Conservation (phyloP, 1,284 basidiomycete species). For the Exsudoporus floridanus region DNA sequence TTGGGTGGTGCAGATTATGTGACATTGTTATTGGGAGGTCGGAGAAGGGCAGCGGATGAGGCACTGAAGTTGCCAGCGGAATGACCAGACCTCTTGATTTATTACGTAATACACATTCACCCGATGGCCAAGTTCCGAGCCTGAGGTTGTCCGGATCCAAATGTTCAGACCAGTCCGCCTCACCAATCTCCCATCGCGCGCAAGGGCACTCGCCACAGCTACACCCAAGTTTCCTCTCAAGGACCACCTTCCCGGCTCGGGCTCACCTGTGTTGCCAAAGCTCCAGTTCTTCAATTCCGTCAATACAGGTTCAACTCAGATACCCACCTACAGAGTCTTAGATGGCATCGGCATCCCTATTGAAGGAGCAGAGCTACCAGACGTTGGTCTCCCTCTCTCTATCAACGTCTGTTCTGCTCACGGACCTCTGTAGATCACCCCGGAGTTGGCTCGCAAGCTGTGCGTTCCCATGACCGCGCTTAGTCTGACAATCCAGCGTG, state of each 20-base stretch:
- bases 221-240: constrained; percentile 26
- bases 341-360: constrained; percentile 74
- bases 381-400: constrained; percentile 46
- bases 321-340: constrained; percentile 81
- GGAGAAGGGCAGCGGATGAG: constrained; percentile 61
- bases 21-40: constrained; percentile 64
- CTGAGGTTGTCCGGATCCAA: background rate
- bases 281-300: constrained; percentile 79
- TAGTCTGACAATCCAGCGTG: background rate
- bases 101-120: constrained; percentile 15
- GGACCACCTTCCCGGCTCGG: constrained; percentile 55
- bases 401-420: constrained; percentile 5
- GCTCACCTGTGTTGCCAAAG: constrained; percentile 64
- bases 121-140: constrained; percentile 23
- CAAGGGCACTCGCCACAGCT: constrained; percentile 24
- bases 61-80: constrained; percentile 54
- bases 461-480: constrained; percentile 36
- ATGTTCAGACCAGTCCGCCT: constrained; percentile 16
- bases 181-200: constrained; percentile 1
- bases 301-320: constrained; percentile 54
- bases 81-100: background rate
- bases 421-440: constrained; percentile 56
- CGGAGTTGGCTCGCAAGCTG: constrained; percentile 70
- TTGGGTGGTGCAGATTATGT: constrained; percentile 79
- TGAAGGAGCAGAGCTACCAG: constrained; percentile 70